Percentiles rank a stretch among this genome's conserved stretches.
These are phyloP conservation scores for Quercus parvula DNA, from an alignment of 306 rosid species.

Conservation along the genomic window DNA sequence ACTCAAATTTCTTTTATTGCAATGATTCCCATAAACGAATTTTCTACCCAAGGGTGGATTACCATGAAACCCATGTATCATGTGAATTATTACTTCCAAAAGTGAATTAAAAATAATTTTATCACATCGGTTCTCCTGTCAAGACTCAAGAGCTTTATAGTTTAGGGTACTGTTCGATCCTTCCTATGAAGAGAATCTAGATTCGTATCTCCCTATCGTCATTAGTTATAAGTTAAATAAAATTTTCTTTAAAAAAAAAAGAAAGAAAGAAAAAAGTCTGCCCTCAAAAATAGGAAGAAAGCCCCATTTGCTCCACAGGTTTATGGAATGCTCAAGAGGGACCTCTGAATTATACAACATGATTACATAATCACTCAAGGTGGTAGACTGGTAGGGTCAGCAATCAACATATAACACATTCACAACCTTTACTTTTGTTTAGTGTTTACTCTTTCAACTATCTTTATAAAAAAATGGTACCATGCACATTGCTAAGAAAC, in stretches of 20 bases:
- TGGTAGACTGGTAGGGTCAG: neutral
- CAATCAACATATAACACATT: neutral
- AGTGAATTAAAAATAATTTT: neutral
- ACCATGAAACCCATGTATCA: too few species aligned
- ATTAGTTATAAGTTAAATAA: too few species aligned
- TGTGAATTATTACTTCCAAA: too few species aligned
- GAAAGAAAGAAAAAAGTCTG: neutral
- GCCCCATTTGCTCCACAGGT: neutral
- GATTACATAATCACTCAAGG: neutral
- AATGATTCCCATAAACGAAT: neutral
- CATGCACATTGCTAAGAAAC: neutral
- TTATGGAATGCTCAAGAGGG: neutral
- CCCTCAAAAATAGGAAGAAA: too few species aligned
- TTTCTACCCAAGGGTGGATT: neutral
- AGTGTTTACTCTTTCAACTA: neutral
- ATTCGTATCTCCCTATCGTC: too few species aligned
- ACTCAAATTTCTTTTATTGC: neutral
- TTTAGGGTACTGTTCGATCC: too few species aligned
- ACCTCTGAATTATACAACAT: neutral
- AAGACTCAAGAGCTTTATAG: too few species aligned
- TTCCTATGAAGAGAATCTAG: too few species aligned
- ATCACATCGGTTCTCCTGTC: neutral
- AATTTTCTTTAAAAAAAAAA: neutral
- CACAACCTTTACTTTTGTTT: neutral
- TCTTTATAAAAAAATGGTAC: neutral